These are phyloP conservation scores for Fraxinus platypoda DNA, from an alignment of 305 asterid species.

Conservation along the genomic window DNA sequence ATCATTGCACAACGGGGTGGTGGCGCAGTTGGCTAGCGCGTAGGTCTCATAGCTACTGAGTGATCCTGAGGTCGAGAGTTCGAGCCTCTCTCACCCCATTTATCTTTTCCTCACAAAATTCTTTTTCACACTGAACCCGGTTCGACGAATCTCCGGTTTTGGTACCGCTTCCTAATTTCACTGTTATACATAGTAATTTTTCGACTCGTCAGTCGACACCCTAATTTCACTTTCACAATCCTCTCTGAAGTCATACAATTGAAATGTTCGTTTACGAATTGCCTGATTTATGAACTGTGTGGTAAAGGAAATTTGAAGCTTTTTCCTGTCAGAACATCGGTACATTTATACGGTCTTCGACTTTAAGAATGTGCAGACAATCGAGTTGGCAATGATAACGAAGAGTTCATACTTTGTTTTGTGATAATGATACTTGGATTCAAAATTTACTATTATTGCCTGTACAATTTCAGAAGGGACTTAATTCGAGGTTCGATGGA, in stretches of 20 bases:
- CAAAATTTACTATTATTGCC: neutral
- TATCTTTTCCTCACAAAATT: neutral
- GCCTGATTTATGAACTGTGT: neutral
- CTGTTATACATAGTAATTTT: neutral
- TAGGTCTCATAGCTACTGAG: slow-evolving; percentile 84
- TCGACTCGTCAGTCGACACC: neutral
- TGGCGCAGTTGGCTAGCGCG: slow-evolving; percentile 98
- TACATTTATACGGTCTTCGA: neutral
- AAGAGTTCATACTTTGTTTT: too few species aligned
- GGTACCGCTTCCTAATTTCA: neutral
- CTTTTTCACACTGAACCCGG: neutral
- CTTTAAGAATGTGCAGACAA: too few species aligned
- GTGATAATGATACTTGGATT: too few species aligned
- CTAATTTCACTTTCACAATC: neutral
- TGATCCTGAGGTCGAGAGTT: slow-evolving; percentile 89
- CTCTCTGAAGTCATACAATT: neutral
- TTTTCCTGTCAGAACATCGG: neutral
- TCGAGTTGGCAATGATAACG: neutral
- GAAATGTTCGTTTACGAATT: neutral
- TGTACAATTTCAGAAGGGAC: neutral
- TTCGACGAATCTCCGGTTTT: neutral
- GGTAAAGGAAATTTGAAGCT: neutral
- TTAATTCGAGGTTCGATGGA: neutral
- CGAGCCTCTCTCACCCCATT: slow-evolving; percentile 78
- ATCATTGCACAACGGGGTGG: slow-evolving; percentile 39